These are phyloP conservation scores for Mycena galopus DNA, from an alignment of 768 basidiomycete species.

Conservation along the genomic window DNA sequence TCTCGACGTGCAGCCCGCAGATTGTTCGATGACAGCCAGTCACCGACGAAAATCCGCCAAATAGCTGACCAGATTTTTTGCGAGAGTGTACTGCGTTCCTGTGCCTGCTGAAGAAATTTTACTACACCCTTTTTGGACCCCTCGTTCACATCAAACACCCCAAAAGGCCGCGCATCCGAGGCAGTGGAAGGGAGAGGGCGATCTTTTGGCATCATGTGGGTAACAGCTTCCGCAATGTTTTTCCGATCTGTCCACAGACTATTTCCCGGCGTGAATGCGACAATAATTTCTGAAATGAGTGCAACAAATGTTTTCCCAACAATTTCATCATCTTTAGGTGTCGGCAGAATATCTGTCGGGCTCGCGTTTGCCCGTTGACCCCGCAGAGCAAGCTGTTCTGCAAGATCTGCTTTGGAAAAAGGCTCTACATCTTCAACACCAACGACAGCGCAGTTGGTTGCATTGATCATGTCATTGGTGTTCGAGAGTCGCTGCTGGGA, in stretches of 20 bases:
- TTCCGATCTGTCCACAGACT: not conserved
- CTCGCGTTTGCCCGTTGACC: constrained; percentile 26
- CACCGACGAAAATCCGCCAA: constrained; percentile 30
- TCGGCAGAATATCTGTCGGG: not conserved
- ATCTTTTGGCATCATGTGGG: not conserved
- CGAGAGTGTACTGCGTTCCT: constrained; percentile 1
- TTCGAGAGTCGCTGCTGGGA: too few relatives aligned
- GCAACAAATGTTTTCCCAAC: not conserved
- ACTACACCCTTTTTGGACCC: constrained; percentile 38
- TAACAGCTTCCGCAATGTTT: not conserved
- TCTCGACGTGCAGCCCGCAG: constrained; percentile 1
- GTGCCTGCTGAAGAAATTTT: constrained; percentile 21
- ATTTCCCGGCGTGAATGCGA: constrained; percentile 19
- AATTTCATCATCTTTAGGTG: not conserved
- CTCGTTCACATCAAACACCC: constrained; percentile 36
- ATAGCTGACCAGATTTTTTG: constrained; percentile 30
- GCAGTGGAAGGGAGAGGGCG: not conserved
- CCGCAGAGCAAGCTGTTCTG: constrained; percentile 29
- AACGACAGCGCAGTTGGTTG: constrained; percentile 37
- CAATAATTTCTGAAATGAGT: constrained; percentile 4
- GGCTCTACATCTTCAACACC: constrained; percentile 24
- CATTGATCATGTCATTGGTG: too few relatives aligned
- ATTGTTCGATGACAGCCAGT: not conserved
- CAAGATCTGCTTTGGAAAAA: constrained; percentile 19
- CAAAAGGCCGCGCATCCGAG: constrained; percentile 23